A percentile compares a stretch with the other conserved stretches of the same genome.
phyloP scores from a whole-genome alignment of 139 green algal genomes.

The Chlorella sp. region DNA sequence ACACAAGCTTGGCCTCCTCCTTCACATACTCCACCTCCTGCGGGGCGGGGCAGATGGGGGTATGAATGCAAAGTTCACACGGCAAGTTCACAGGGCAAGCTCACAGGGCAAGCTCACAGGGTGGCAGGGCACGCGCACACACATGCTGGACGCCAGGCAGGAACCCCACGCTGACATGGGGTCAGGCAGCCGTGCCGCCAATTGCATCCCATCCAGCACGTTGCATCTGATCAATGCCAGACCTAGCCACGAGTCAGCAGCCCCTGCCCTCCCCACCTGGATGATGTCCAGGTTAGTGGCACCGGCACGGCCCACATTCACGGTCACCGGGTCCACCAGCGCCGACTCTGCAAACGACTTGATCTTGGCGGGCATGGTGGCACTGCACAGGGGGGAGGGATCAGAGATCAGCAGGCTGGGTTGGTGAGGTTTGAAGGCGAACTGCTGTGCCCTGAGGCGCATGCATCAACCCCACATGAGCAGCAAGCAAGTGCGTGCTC shows the following conservation, averaged over 20 bases:
- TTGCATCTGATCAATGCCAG: not conserved
- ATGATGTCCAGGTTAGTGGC: constrained; percentile 98
- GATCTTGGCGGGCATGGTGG: constrained; percentile 99
- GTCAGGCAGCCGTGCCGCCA: too few relatives aligned
- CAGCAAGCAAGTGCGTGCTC: too few relatives aligned
- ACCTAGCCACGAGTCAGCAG: not conserved
- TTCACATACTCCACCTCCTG: constrained; percentile 99
- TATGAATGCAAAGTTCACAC: not conserved
- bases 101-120: too few relatives aligned
- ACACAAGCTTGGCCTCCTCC: constrained; percentile 94
- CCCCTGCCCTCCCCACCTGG: constrained; percentile 57
- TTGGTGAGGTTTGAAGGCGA: too few relatives aligned
- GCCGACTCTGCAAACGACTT: constrained; percentile 96
- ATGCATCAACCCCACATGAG: too few relatives aligned
- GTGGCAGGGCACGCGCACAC: too few relatives aligned
- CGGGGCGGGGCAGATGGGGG: not conserved
- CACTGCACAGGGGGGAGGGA: too few relatives aligned
- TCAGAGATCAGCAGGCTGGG: too few relatives aligned
- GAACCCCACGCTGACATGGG: too few relatives aligned
- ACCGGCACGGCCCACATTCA: constrained; percentile 93
- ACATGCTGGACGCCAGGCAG: too few relatives aligned
- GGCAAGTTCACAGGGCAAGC: too few relatives aligned
- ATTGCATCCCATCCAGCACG: not conserved
- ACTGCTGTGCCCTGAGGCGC: too few relatives aligned
- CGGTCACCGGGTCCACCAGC: constrained; percentile 92